Conservation (phyloP, 192 early-diverging fungal species). For the Allomyces macrogynus region DNA sequence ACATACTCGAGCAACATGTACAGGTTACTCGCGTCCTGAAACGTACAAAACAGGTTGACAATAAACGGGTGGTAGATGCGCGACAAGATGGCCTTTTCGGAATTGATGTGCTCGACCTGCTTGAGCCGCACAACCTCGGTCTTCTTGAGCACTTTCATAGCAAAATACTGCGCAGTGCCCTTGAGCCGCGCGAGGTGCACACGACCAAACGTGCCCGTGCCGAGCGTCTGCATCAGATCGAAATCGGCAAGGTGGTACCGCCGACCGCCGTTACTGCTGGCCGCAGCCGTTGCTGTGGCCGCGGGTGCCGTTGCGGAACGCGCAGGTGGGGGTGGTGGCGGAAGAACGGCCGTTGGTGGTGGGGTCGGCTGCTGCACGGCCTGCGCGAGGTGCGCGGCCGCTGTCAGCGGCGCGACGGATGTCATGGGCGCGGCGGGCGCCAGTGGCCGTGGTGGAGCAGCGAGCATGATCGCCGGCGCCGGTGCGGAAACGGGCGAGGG, state of each 20-base stretch:
- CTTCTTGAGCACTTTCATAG: constrained; percentile 74
- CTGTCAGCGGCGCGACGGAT: no score
- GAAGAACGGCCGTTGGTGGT: background rate
- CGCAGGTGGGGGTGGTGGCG: background rate
- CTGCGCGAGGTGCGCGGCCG: no score
- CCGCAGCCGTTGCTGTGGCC: background rate
- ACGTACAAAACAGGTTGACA: constrained; percentile 77
- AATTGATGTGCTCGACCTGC: constrained; percentile 71
- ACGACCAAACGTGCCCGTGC: constrained; percentile 91
- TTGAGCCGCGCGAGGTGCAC: constrained; percentile 72
- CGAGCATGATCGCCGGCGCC: no score
- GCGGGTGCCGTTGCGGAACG: background rate
- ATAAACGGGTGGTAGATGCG: constrained; percentile 61
- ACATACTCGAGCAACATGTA: constrained; percentile 96
- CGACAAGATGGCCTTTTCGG: constrained; percentile 57
- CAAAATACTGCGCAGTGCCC: constrained; percentile 46
- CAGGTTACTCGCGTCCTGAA: constrained; percentile 81
- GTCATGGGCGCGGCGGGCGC: no score
- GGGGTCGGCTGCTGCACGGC: no score
- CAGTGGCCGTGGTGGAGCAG: no score
- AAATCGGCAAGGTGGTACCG: background rate
- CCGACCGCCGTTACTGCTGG: background rate
- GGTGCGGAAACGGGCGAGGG: no score
- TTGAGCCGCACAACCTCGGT: constrained; percentile 60
- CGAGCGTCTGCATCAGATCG: background rate